These are phyloP conservation scores for Ephemerocybe angulata DNA, from an alignment of 768 basidiomycete genomes.

Conservation along the genomic window DNA sequence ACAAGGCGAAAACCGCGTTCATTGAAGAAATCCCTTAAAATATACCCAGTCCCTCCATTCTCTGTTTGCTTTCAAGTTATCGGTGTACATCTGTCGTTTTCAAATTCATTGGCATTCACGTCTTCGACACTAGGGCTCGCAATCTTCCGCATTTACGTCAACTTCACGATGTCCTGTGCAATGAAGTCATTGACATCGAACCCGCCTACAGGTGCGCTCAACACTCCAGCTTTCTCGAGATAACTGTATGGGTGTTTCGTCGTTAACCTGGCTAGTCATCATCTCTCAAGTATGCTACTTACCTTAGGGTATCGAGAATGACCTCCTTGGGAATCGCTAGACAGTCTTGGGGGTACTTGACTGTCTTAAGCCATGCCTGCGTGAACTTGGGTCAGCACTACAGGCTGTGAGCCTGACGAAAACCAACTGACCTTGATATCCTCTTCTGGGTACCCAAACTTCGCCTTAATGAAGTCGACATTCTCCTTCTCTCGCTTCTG, in stretches of 20 bases:
- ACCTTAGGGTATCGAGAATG: constrained; percentile 69
- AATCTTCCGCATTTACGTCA: constrained; percentile 31
- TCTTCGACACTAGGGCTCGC: constrained; percentile 4
- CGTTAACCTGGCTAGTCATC: no score
- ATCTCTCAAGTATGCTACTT: constrained; percentile 21
- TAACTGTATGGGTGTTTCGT: neutral
- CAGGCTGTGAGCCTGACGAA: neutral
- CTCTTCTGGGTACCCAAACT: constrained; percentile 76
- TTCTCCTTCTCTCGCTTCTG: constrained; percentile 55
- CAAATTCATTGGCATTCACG: no score
- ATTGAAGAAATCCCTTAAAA: neutral
- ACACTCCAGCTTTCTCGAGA: constrained; percentile 12
- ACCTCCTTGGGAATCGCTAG: constrained; percentile 59
- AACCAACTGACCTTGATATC: constrained; percentile 63
- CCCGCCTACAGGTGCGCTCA: constrained; percentile 11
- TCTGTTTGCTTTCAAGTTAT: constrained; percentile 1
- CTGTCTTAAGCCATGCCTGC: constrained; percentile 83
- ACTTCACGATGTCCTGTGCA: constrained; percentile 46
- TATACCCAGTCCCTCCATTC: no score
- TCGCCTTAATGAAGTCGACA: constrained; percentile 70
- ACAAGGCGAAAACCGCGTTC: constrained; percentile 22
- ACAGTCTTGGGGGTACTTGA: constrained; percentile 70
- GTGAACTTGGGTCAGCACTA: neutral
- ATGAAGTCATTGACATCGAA: constrained; percentile 11
- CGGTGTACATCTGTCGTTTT: neutral